phyloP scores from a whole-genome alignment of 345 rosid species.

The Euphorbia lathyris region DNA sequence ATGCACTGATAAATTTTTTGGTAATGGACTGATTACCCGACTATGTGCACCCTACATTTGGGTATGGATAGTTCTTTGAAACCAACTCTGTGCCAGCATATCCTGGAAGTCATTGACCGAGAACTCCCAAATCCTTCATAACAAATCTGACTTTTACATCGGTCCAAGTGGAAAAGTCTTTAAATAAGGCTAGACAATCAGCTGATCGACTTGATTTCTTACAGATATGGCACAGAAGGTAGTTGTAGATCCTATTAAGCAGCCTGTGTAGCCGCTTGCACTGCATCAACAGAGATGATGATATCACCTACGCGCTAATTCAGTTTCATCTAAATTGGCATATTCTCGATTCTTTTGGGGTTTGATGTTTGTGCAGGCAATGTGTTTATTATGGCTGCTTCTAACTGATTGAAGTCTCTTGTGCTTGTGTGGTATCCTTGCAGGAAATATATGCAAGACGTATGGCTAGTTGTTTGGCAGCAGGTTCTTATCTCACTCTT shows the following conservation, averaged over 20 bases:
- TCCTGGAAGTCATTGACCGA: neutral
- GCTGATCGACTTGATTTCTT: neutral
- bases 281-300: neutral
- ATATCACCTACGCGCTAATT: neutral
- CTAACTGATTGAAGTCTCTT: neutral
- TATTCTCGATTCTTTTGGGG: neutral
- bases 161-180: neutral
- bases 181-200: neutral
- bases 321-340: neutral
- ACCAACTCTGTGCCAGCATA: neutral
- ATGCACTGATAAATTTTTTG: no score
- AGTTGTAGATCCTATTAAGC: neutral
- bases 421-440: slow-evolving; percentile 12
- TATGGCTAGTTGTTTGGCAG: slow-evolving; percentile 69
- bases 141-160: neutral
- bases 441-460: slow-evolving; percentile 88
- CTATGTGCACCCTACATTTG: no score
- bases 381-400: neutral
- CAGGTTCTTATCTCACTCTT: slow-evolving; percentile 45
- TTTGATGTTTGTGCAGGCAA: neutral
- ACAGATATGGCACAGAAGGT: neutral
- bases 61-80: neutral
- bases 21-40: no score
- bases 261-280: neutral
- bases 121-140: neutral